phyloP scores from a whole-genome alignment of 805 yeast species.

The Teunomyces panamensis region DNA sequence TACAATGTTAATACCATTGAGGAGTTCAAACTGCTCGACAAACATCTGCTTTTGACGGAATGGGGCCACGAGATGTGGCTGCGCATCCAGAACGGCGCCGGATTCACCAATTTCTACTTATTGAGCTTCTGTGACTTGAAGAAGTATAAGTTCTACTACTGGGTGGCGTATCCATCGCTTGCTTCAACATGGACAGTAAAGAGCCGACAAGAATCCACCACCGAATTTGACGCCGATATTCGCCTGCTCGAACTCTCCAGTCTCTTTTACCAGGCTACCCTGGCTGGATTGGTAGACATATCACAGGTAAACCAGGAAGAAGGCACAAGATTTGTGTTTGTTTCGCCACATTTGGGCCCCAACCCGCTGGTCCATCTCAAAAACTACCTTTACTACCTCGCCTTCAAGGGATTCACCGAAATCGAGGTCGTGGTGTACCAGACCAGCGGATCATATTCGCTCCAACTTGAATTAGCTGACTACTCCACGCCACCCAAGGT shows the following conservation, averaged over 20 bases:
- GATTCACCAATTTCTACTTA: slow-evolving; percentile 22
- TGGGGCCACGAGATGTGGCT: slow-evolving; percentile 30
- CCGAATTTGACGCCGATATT: slow-evolving; percentile 1
- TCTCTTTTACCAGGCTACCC: not conserved
- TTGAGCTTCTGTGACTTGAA: slow-evolving; percentile 85
- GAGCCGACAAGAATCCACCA: not conserved
- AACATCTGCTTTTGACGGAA: slow-evolving; percentile 49
- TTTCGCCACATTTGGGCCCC: slow-evolving; percentile 29
- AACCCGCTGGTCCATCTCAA: slow-evolving; percentile 54
- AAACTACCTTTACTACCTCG: slow-evolving; percentile 54
- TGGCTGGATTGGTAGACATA: not conserved
- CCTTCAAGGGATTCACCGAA: slow-evolving; percentile 17
- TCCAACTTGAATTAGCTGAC: slow-evolving; percentile 19
- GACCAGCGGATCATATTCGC: slow-evolving; percentile 26
- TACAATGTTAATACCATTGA: slow-evolving; percentile 79
- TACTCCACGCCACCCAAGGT: slow-evolving; percentile 35
- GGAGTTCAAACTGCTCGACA: slow-evolving; percentile 71
- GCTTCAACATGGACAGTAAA: slow-evolving; percentile 47
- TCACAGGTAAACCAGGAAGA: not conserved
- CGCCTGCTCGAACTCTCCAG: not conserved
- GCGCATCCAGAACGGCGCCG: slow-evolving; percentile 14
- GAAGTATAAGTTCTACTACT: slow-evolving; percentile 81
- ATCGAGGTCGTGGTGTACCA: slow-evolving; percentile 26
- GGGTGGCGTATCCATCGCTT: slow-evolving; percentile 81
- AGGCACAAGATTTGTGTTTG: slow-evolving; percentile 21